A percentile compares a stretch with the other conserved stretches of the same genome.
Conservation (phyloP, 192 early-diverging fungal genomes). For the Tieghemiomyces parasiticus region DNA sequence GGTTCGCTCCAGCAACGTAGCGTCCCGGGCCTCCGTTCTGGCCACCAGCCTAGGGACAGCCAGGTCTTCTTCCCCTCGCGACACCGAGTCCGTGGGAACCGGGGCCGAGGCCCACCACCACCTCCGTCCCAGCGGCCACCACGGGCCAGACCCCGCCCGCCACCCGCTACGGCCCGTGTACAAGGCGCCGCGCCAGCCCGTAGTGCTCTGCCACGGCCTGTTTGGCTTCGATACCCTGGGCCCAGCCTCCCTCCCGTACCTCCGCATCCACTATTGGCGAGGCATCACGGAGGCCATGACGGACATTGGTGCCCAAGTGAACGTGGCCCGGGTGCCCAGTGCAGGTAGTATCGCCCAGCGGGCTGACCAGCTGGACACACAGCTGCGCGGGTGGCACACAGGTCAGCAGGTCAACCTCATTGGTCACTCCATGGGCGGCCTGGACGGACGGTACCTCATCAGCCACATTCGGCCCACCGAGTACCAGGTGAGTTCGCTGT, state of each 20-base stretch:
- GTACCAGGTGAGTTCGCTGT: conserved; percentile 65
- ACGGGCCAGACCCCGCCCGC: neutral
- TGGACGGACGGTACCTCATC: conserved; percentile 86
- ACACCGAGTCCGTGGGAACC: no score
- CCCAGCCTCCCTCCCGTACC: conserved; percentile 48
- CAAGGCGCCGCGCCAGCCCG: conserved; percentile 53
- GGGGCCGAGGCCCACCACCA: neutral
- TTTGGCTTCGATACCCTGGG: conserved; percentile 86
- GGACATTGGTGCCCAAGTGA: conserved; percentile 65
- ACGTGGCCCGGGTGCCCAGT: conserved; percentile 60
- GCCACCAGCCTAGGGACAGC: no score
- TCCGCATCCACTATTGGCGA: conserved; percentile 83
- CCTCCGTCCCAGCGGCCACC: neutral
- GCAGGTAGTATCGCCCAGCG: conserved; percentile 55
- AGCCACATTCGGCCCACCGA: conserved; percentile 55
- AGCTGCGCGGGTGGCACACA: conserved; percentile 27
- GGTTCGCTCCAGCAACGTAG: neutral
- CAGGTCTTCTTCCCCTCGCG: no score
- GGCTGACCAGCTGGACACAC: conserved; percentile 56
- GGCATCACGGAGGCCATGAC: conserved; percentile 63
- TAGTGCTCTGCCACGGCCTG: conserved; percentile 83
- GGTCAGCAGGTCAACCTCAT: conserved; percentile 66
- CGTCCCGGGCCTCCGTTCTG: neutral
- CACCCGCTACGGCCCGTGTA: conserved; percentile 45
- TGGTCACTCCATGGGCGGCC: conserved; percentile 91